Percentiles rank a stretch among this genome's conserved stretches.
phyloP scores from a whole-genome alignment of 1,284 basidiomycete genomes.

The Serendipita sp. region DNA sequence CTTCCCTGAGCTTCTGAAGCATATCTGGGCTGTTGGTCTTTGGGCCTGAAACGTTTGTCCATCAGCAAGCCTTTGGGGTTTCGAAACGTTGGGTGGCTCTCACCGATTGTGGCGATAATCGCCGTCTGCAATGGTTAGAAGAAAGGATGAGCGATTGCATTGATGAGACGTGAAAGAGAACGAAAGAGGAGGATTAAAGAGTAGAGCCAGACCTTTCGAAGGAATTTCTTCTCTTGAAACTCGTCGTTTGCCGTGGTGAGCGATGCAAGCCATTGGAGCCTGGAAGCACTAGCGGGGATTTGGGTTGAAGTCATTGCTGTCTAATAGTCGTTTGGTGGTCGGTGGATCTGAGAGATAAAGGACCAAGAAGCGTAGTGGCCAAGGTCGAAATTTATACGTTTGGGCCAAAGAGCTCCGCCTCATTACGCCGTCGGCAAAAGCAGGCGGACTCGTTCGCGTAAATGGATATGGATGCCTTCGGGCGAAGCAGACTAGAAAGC shows the following conservation, averaged over 20 bases:
- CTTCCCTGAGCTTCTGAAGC: constrained; percentile 64
- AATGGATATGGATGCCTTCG: neutral
- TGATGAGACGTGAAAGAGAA: neutral
- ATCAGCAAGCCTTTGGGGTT: neutral
- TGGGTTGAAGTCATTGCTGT: neutral
- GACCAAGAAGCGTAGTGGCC: neutral
- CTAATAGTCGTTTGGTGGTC: neutral
- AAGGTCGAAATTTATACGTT: neutral
- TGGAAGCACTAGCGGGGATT: constrained; percentile 33
- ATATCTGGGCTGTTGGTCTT: constrained; percentile 85
- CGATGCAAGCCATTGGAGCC: constrained; percentile 81
- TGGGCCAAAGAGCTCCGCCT: neutral
- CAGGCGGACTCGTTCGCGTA: neutral
- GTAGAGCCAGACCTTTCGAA: constrained; percentile 61
- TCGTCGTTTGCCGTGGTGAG: constrained; percentile 56
- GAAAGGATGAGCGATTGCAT: constrained; percentile 10
- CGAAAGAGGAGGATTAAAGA: constrained; percentile 12
- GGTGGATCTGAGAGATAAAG: neutral
- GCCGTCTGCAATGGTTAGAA: constrained; percentile 46
- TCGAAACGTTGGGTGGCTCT: constrained; percentile 14
- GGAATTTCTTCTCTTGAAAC: constrained; percentile 64
- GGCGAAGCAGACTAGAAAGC: neutral
- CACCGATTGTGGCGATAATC: constrained; percentile 95
- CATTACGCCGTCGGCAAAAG: neutral
- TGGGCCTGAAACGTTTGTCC: constrained; percentile 41